Evolutionary conservation across 2,329 filamentous ascomycete species (phyloP), one percentile per base, ranked within the genome.

Genomic region (Neopestalotiopsis sp.): DNA sequence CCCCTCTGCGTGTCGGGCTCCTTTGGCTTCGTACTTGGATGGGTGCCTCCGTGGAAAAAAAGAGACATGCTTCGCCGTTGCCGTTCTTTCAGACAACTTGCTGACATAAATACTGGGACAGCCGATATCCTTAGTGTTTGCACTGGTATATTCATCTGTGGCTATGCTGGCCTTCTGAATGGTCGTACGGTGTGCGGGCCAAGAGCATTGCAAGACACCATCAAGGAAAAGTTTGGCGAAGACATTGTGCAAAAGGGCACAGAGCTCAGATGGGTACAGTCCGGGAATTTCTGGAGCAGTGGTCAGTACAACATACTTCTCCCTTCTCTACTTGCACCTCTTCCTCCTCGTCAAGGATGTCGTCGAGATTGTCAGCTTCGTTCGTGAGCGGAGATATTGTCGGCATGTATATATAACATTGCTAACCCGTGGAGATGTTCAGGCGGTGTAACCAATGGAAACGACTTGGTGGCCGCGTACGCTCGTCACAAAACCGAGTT

Each of bases 371-470:
- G 32, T 20, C 20, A 6, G 17, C 32, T 40, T 32, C 58, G 1
- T 56, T 56, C 13, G 17, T 56, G 6, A 14, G 17, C 20, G 1
- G 6, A 56, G 49, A 7, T 7, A 3, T 56, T 56, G 17, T 14
- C 28, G 6, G 28, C 13, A 12, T 28, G 13, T 40, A 34, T 28
- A 28, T 28, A 28, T 28, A 28, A 28, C 24, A n/a, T 60, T 52
- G 28, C 24, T 42, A n/a, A 56, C 58, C 34, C 45, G 10, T 13
- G 30, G 6, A 59, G 57, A 6, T 59, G 66, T 28, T 13, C 52
- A 86, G 84, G 85, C n/a, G 85, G 84, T 65, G 77, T 88, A 66
- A 88, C 86, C 13, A 88, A 88, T 70, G 86, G 86, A 40, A 88
- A 88, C 71, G 87, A 89, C 68, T 79, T 89, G 66, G 82, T 88